Base-by-base conservation (phyloP, 2,329 filamentous ascomycete species). In the Aspergillus bombycis region DNA sequence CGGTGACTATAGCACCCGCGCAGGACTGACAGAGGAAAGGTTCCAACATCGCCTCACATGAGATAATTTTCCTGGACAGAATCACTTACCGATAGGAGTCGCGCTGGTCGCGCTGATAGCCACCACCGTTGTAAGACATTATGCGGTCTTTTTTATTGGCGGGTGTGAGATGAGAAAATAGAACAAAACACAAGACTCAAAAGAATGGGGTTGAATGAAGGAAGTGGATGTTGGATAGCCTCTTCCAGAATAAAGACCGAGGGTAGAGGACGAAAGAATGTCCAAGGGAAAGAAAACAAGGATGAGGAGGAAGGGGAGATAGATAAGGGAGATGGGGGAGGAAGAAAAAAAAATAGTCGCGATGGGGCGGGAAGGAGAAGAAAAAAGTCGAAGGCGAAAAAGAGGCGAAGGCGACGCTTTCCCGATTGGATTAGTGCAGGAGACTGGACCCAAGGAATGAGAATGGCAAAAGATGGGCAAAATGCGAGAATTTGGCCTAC, bases 101-200 rank as follows among this genome's bases (percentile, higher is more conserved):
- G 74, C 86, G 84, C 68, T 84, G 81, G 70, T 80, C 79, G 62
- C 78, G 75, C 68, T 77, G 76, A 66, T 66, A 63, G 53, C 79
- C 78, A 68, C 88, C 85, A 68, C 88, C 85, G 87, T 92, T 91
- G 86, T 91, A 91, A 81, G 90, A 91, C 90, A 92, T 92, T 77
- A 75, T 86, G 75, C 67, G 61, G 62, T 72, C 64, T 62, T 62
- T 68, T 65, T 63, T 61, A 61, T 41, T 41, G 38, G 38, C 32
- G 43, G 28, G 48, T 54, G 21, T 41, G 26, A 59, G 57, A 62
- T 32, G 19, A 28, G 34, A 50, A 45, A 53, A 45, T n/a, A 36
- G 57, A 54, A 26, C 43, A 54, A 43, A 26, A 28, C n/a, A 48
- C 11, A n/a, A 56, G 50, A 60, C 55, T 46, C 7, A 57, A 56